Conservation (phyloP, 2,329 filamentous ascomycete genomes). For the Thelonectria rubi region DNA sequence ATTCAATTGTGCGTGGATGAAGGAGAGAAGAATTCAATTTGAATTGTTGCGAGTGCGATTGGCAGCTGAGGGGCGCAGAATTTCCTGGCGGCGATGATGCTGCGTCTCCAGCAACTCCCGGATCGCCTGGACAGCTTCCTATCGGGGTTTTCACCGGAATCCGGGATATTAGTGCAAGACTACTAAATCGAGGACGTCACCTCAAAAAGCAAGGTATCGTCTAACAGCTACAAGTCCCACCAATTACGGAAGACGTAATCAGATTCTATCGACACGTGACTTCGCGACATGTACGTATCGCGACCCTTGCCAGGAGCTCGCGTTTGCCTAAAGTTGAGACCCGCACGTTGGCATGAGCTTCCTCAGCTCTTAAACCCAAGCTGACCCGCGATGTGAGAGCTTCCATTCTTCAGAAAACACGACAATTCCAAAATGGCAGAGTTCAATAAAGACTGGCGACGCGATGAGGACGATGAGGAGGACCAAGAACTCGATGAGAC, state of each 20-base stretch:
- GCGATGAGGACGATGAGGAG: slow-evolving; percentile 72
- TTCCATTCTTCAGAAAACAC: slow-evolving; percentile 23
- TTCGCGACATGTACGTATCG: slow-evolving; percentile 39
- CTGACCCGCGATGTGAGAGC: slow-evolving; percentile 31
- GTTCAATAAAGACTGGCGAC: slow-evolving; percentile 54
- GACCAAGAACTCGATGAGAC: slow-evolving; percentile 68
- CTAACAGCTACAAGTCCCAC: slow-evolving; percentile 20
- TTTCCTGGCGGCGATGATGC: slow-evolving; percentile 41
- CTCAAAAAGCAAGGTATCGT: slow-evolving; percentile 16
- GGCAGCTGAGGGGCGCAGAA: slow-evolving; percentile 33
- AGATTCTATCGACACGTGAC: slow-evolving; percentile 42
- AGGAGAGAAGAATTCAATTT: slow-evolving; percentile 27
- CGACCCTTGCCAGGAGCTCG: slow-evolving; percentile 38
- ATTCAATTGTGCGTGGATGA: slow-evolving; percentile 1
- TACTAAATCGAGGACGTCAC: neutral
- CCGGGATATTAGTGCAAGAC: slow-evolving; percentile 23
- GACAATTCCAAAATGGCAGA: slow-evolving; percentile 45
- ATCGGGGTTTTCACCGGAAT: slow-evolving; percentile 31
- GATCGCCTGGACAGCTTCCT: slow-evolving; percentile 37
- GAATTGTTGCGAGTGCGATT: slow-evolving; percentile 32
- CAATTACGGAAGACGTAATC: slow-evolving; percentile 44
- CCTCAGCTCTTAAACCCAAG: slow-evolving; percentile 37
- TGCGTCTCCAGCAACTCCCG: slow-evolving; percentile 35
- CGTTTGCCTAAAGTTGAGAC: slow-evolving; percentile 46
- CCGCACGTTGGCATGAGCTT: slow-evolving; percentile 34